Evolutionary conservation across 192 early-diverging fungal genomes (phyloP).

Genomic region (Entomortierella lignicola): DNA sequence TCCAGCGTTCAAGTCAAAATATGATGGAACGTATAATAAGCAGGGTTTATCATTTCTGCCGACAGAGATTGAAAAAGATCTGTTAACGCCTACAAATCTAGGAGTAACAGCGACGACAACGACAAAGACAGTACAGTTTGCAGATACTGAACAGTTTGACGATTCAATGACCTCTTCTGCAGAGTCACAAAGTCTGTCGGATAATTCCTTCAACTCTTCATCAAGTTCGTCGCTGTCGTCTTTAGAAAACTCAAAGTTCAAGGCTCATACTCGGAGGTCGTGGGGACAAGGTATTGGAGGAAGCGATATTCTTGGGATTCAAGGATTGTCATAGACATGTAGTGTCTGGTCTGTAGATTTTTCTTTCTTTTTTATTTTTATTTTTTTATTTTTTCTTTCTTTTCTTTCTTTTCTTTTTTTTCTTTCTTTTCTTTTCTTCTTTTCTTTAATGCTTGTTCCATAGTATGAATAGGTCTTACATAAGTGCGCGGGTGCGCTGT

Average conservation of each 20-base stretch:
- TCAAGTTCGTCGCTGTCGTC: background rate
- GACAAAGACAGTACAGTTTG: background rate
- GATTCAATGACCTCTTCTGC: background rate
- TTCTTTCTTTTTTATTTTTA: too few species aligned
- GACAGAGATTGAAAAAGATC: background rate
- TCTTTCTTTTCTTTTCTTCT: too few species aligned
- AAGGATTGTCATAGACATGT: constrained; percentile 23
- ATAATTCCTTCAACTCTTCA: background rate
- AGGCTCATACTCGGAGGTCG: constrained; percentile 41
- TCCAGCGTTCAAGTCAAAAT: background rate
- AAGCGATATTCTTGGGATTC: constrained; percentile 31
- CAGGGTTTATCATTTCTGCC: background rate
- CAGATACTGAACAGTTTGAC: background rate
- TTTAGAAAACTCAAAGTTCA: constrained; percentile 12
- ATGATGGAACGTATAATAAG: background rate
- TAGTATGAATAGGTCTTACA: too few species aligned
- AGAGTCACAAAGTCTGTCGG: background rate
- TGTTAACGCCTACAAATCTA: background rate
- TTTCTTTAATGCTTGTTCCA: too few species aligned
- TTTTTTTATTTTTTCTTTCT: too few species aligned
- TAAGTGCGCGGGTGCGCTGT: too few species aligned
- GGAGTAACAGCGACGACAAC: constrained; percentile 1
- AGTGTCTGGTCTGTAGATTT: too few species aligned
- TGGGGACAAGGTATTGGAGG: constrained; percentile 51
- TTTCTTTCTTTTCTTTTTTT: too few species aligned